Conservation (phyloP, 1,284 basidiomycete species). For the Fomitopsis palustris region DNA sequence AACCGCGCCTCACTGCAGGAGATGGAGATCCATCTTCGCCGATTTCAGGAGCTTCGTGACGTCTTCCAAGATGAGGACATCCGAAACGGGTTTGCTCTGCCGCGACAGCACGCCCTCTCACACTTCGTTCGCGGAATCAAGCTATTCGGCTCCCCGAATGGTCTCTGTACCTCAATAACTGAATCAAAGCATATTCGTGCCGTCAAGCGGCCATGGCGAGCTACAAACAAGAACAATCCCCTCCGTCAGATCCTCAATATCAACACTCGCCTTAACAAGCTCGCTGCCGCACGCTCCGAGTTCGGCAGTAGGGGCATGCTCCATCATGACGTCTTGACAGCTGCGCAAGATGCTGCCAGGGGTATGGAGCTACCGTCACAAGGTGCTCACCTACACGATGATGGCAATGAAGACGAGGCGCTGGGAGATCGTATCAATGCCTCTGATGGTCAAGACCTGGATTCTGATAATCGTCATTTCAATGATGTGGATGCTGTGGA, state of each 20-base stretch:
- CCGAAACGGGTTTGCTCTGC: slow-evolving; percentile 12
- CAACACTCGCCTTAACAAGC: slow-evolving; percentile 9
- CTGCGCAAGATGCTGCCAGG: neutral
- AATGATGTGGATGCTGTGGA: neutral
- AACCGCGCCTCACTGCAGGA: neutral
- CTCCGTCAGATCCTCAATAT: slow-evolving; percentile 15
- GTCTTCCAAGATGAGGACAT: slow-evolving; percentile 5
- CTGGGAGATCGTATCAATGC: too few species aligned
- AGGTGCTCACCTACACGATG: neutral
- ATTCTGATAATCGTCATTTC: neutral
- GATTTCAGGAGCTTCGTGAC: neutral
- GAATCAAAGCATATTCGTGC: slow-evolving; percentile 20
- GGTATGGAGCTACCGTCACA: too few species aligned
- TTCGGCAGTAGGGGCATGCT: slow-evolving; percentile 11
- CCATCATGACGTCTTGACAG: neutral
- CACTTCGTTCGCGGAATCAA: slow-evolving; percentile 13
- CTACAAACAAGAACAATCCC: slow-evolving; percentile 9
- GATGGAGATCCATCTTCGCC: slow-evolving; percentile 9
- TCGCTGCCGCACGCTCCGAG: slow-evolving; percentile 10
- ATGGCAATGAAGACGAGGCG: neutral
- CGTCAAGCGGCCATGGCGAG: slow-evolving; percentile 21
- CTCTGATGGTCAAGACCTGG: too few species aligned
- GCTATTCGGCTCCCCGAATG: slow-evolving; percentile 18
- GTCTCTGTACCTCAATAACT: slow-evolving; percentile 21
- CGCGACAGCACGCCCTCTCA: slow-evolving; percentile 16